Conservation (phyloP, 164 flowering plant species). For the Tinospora cordifolia region DNA sequence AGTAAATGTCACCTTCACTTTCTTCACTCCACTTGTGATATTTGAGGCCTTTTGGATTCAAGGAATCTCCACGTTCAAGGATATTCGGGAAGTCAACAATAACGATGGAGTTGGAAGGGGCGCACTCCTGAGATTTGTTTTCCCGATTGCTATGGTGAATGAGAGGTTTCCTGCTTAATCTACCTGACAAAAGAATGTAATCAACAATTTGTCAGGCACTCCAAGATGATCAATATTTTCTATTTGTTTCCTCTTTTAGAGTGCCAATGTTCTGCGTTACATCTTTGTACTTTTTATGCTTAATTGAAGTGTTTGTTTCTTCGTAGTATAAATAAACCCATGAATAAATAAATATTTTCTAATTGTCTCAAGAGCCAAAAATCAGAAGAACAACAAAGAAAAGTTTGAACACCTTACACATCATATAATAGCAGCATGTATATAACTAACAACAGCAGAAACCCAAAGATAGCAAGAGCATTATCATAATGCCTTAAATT, state of each 20-base stretch:
- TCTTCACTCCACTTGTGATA: slow-evolving; percentile 1
- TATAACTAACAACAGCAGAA: not conserved
- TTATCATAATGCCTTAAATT: no score
- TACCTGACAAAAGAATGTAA: slow-evolving; percentile 23
- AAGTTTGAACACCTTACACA: not conserved
- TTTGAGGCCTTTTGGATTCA: not conserved
- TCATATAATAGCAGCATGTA: not conserved
- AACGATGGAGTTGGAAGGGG: slow-evolving; percentile 5
- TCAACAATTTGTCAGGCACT: not conserved
- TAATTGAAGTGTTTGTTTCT: no score
- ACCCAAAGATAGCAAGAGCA: not conserved
- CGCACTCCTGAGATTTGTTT: slow-evolving; percentile 6
- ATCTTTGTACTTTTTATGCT: no score
- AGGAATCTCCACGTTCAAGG: not conserved
- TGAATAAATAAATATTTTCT: no score
- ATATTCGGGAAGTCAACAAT: slow-evolving; percentile 9
- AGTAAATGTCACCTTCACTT: slow-evolving; percentile 18
- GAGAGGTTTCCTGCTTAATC: slow-evolving; percentile 7
- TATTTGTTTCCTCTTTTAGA: no score
- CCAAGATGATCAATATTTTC: not conserved
- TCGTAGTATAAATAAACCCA: no score
- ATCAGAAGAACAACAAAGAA: not conserved
- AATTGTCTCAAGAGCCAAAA: not conserved
- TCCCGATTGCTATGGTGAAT: slow-evolving; percentile 5
- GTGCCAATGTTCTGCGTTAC: no score